Conservation (phyloP, 2,329 filamentous ascomycete genomes). For the Diaporthe ampelina region DNA sequence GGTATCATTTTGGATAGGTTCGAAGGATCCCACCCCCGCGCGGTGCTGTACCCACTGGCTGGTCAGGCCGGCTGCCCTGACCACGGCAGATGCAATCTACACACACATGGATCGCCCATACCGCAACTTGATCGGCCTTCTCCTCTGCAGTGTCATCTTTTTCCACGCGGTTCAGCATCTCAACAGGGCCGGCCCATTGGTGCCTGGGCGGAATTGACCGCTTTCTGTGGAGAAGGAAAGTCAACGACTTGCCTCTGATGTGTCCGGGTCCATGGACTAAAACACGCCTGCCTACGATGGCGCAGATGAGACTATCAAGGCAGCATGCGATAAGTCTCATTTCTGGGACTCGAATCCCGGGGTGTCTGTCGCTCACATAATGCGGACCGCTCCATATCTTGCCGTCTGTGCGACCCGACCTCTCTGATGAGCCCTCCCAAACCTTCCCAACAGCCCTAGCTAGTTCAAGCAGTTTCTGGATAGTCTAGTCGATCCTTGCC, state of each 20-base stretch:
- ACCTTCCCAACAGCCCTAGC: too few relatives aligned
- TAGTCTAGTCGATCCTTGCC: neutral
- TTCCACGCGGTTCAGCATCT: neutral
- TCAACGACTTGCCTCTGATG: too few relatives aligned
- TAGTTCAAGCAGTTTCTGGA: neutral
- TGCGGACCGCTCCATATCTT: constrained; percentile 22
- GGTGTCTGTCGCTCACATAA: neutral
- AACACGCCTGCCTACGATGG: neutral
- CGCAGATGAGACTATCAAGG: neutral
- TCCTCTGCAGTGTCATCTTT: neutral
- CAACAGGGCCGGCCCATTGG: neutral
- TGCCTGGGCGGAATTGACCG: neutral
- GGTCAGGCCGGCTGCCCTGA: neutral
- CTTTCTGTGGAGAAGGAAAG: neutral
- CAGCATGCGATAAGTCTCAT: neutral
- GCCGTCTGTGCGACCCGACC: neutral
- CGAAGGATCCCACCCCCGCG: constrained; percentile 16
- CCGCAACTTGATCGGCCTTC: neutral
- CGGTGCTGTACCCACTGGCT: neutral
- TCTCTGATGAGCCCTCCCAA: neutral
- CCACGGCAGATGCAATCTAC: constrained; percentile 9
- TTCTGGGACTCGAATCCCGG: neutral
- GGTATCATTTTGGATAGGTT: constrained; percentile 17
- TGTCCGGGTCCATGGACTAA: neutral
- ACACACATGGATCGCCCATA: neutral